Base-by-base conservation (phyloP, 1,284 basidiomycete genomes). In the Apiotrichum siamense region DNA sequence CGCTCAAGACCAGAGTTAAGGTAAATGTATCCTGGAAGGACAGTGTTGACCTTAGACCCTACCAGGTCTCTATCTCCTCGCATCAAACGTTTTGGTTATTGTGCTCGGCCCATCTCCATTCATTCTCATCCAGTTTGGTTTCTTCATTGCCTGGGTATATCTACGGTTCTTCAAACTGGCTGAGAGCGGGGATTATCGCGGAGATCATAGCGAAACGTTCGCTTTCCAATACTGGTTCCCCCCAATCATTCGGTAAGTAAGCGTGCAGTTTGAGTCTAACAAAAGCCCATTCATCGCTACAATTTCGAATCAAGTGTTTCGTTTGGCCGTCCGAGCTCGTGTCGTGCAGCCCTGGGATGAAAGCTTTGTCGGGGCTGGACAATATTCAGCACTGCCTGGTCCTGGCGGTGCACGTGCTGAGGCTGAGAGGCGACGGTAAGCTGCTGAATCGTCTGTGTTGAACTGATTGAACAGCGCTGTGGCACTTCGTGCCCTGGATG, bases 211-310 rank as follows among this genome's bases (percentile, higher is more conserved):
- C 74, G 96, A 97, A 70, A 96, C 93, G 0, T 98, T 98, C 67
- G 85, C 90, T n/a, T 85, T 98, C 63, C 80, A 91, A 27, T 84
- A 84, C 56, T 98, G 93, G 91, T 97, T 98, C 81, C 94, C 94
- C 52, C 90, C 92, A 23, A 83, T 93, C 66, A 73, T 88, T 58
- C 87, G 94, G 92, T 94, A 57, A 66, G 85, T 21, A n/a, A n/a
- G n/a, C n/a, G n/a, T n/a, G n/a, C n/a, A n/a, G n/a, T n/a, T n/a
- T n/a, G n/a, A n/a, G n/a, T n/a, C n/a, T n/a, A n/a, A n/a, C n/a
- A n/a, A n/a, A n/a, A 49, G 73, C 32, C 66, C 66, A 13, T 67
- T 66, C 50, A 78, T 97, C 40, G 80, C 82, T 11, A 65, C 81
- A 18, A 77, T 87, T 15, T 82, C 83, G 20, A 87, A 86, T 63